Evolutionary conservation across 2,329 filamentous ascomycete species (phyloP), one percentile per base, ranked within the genome.

Genomic region (Tolypocladium sp.): DNA sequence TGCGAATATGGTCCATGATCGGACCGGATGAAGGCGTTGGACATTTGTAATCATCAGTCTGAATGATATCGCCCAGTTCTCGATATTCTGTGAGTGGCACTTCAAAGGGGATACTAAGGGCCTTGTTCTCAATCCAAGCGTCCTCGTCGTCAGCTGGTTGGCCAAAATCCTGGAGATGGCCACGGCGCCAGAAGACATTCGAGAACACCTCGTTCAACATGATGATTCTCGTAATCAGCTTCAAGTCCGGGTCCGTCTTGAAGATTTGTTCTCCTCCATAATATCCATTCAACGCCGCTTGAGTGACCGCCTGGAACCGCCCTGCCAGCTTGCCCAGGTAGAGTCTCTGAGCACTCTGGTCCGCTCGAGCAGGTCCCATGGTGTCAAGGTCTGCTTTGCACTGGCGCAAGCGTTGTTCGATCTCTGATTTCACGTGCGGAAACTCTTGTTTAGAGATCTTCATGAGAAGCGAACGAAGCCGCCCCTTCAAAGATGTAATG

Each of bases 361-460:
- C 68, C 4, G 56, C 59, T 1, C 76, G 64, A 0, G 73, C 60
- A 13, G 66, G 60, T 0, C 76, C 75, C 64, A 78, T 66, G 0
- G 22, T 61, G 0, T 69, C 57, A 2, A 75, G 65, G 0, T 62
- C 52, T 0, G 33, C 30, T 0, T 63, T 51, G 9, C 62, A 60
- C 0, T 57, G 53, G 6, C 63, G 61, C 2, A 69, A 64, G 0
- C 57, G 58, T 0, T 51, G n/a, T 0, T 40, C 30, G 10, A 75
- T 64, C 1, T 78, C 74, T 0, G 44, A 44, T 1, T 68, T 67
- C 1, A 77, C 71, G 17, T 71, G 68, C 0, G 74, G 74, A 1
- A 77, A 70, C 57, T 75, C 70, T 44, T 62, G 59, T 25, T 73
- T 76, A 8, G 77, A 75, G 0, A 79, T 69, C 0, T 77, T 71